Evolutionary conservation across 257 asterid genomes (phyloP), one percentile per base, ranked within the genome.

Genomic region (Fraxinus pennsylvanica): DNA sequence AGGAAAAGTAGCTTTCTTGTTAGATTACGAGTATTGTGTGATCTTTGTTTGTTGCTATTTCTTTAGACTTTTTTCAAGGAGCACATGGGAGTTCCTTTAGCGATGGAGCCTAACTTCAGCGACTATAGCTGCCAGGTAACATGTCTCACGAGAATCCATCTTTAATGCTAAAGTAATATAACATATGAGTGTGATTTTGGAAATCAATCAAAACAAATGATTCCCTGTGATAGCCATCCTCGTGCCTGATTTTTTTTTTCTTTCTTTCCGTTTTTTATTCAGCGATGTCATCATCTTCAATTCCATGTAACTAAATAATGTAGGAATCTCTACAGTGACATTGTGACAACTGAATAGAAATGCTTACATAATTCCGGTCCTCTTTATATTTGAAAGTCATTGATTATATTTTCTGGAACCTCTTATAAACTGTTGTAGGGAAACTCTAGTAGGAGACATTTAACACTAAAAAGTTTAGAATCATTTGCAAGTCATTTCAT

Each of bases 91-190:
- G 94, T 93, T 54, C 93, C 96, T 65, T 74, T 90, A 71, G 67
- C 90, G 71, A 93, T 93, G 96, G 97, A 93, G 86, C 98, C 98
- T 81, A 87, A 90, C 84, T 90, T 93, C 89, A 75, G 41, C 15
- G 95, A 93, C 59, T 93, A 89, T 79, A 91, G 95, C 87, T 93
- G 98, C 76, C 98, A 92, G 95, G 98, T 91, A 86, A 80, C 71
- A 50, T 9, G 9, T 13, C 22, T 43, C 6, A 4, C 76, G 0
- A 15, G 7, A 47, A 47, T 47, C 59, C 59, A 0, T 47, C 6
- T n/a, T 47, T 4, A 47, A 1, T 47, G 21, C 59, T 50, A 4
- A 19, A 3, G 7, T 19, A 50, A 69, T 39, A 5, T 33, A 67
- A 67, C 32, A 6, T 72, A 8, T 7, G 1, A 59, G 12, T n/a